phyloP scores from a whole-genome alignment of 1,284 basidiomycete species.

The Sphagnurus paluster region DNA sequence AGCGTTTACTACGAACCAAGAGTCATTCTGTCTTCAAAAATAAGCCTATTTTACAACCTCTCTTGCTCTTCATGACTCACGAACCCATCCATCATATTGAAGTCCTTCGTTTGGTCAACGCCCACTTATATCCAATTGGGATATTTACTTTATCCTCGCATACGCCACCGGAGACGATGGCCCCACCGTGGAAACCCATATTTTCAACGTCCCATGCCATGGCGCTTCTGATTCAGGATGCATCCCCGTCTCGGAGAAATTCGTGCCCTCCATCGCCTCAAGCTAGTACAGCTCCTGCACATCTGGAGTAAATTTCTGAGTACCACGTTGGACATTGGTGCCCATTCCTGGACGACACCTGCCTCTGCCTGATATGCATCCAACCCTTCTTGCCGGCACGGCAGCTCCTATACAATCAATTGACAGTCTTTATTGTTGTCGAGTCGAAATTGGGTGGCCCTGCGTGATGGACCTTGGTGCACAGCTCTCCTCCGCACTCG shows the following conservation, averaged over 20 bases:
- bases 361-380: not conserved
- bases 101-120: too few relatives aligned
- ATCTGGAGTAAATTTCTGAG: too few relatives aligned
- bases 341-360: not conserved
- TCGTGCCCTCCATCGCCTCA: conserved; percentile 3
- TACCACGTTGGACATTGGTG: not conserved
- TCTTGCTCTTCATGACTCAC: too few relatives aligned
- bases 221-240: not conserved
- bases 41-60: too few relatives aligned
- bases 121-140: too few relatives aligned
- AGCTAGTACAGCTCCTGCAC: too few relatives aligned
- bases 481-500: not conserved
- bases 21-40: too few relatives aligned
- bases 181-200: not conserved
- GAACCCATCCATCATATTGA: too few relatives aligned
- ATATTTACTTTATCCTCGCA: too few relatives aligned
- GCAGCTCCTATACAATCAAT: not conserved
- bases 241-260: conserved; percentile 7
- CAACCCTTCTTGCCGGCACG: not conserved
- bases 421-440: not conserved
- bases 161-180: too few relatives aligned
- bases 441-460: not conserved
- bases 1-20: too few relatives aligned
- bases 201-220: not conserved
- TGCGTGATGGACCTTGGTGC: not conserved